phyloP scores from a whole-genome alignment of 2,329 filamentous ascomycete genomes.

The Teratosphaeria zuluensis region DNA sequence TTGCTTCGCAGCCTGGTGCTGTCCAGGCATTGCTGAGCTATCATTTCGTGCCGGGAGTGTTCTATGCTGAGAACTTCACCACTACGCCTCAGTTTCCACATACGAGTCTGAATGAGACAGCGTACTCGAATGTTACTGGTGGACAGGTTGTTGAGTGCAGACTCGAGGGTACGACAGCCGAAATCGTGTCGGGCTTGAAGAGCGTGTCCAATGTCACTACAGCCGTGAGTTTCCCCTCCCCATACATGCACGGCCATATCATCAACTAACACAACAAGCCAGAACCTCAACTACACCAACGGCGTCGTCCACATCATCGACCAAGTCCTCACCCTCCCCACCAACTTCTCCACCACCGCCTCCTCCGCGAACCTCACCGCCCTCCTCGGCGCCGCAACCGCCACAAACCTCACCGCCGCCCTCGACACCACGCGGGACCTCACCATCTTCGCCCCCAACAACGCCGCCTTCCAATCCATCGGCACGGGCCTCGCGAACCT shows the following conservation, averaged over 20 bases:
- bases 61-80: slow-evolving; percentile 30
- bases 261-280: slow-evolving; percentile 2
- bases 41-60: slow-evolving; percentile 48
- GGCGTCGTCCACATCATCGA: slow-evolving; percentile 41
- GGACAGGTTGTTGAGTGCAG: slow-evolving; percentile 45
- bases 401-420: slow-evolving; percentile 30
- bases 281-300: slow-evolving; percentile 36
- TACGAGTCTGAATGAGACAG: slow-evolving; percentile 41
- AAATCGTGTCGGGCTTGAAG: slow-evolving; percentile 45
- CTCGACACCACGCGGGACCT: slow-evolving; percentile 39
- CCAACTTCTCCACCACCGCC: slow-evolving; percentile 22
- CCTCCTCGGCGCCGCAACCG: slow-evolving; percentile 32
- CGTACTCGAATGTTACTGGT: slow-evolving; percentile 49
- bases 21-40: slow-evolving; percentile 45
- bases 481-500: slow-evolving; percentile 43
- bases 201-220: slow-evolving; percentile 39
- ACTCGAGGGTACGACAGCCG: slow-evolving; percentile 15
- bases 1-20: neutral
- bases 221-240: slow-evolving; percentile 31
- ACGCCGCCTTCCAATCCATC: slow-evolving; percentile 50
- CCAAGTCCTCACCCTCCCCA: slow-evolving; percentile 32
- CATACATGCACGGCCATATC: neutral
- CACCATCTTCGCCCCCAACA: slow-evolving; percentile 56
- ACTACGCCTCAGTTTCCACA: slow-evolving; percentile 33
- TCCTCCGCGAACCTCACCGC: slow-evolving; percentile 28